Base-by-base conservation (phyloP, 805 yeast genomes). In the Zygosaccharomyces lentus region DNA sequence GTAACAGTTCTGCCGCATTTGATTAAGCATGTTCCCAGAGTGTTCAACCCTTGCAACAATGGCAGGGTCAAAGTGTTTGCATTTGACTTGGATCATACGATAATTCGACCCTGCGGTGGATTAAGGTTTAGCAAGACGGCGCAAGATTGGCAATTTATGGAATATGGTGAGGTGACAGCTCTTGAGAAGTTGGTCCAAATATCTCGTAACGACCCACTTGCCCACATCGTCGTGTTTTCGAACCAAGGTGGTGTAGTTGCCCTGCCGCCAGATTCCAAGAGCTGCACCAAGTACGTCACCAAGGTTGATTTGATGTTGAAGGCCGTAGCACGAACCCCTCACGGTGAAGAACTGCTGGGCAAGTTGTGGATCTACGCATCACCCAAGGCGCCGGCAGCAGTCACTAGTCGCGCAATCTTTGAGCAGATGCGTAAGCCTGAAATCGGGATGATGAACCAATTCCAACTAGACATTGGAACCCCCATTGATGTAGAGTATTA, bases 81-180 rank as follows among this genome's bases (percentile, higher is more conserved):
- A 0, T 91, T 90, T 64, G 98, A 91, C 63, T 69, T 91, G 41
- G 99, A 91, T 68, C 83, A 79, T 7, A 91, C 98, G 0, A 54
- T 91, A 6, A 77, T 87, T 0, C 60, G 61, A 12, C 81, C 96
- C 0, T 82, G 78, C 58, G 45, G 45, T 9, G 56, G 57, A 24
- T 74, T 86, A 0, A 74, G 70, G 38, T 87, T 82, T 58, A 73
- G 88, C 0, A 65, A 73, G 19, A 68, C 76, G 6, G 75, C 84
- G 1, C 50, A 63, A 2, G 98, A 91, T 63, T 91, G 98, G 98
- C 69, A 71, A 56, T 82, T 80, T 74, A 73, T 82, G 66, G 72
- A 69, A 48, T 62, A 56, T n/a, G 58, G 59, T 6, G 31, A 49
- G 15, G 29, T n/a, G 9, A 51, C 40, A 2, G 51, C 64, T 2